Base-by-base conservation (phyloP, 1,284 basidiomycete species). In the Omphalotus olearius region DNA sequence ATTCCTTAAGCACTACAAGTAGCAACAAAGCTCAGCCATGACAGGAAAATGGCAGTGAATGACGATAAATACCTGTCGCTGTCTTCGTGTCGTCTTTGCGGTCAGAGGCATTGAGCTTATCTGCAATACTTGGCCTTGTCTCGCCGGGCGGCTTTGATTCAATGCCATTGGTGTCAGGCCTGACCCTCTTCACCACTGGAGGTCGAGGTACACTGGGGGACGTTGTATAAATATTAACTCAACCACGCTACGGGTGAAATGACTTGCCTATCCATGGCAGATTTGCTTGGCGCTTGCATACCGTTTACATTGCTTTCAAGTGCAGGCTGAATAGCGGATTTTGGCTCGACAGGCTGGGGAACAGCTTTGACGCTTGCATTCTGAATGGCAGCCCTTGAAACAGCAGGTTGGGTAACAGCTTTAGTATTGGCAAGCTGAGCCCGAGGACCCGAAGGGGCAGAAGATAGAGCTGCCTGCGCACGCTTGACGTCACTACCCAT, bases 121-220 rank as follows among this genome's bases (percentile, higher is more conserved):
- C 57, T 47, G 56, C 16, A 13, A 41, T 39, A 33, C 3, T 13
- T 33, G 30, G 30, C 3, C 53, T 48, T 20, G 47, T 16, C 5
- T 70, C 69, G 43, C 56, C 53, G 41, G 70, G 59, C 13, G 69
- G 68, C 35, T 68, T 72, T 2, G 76, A 73, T 53, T 70, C 71
- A 20, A 47, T 38, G n/a, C 61, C 67, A 51, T 69, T 73, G 36
- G 67, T 65, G 39, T 87, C 85, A 16, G 76, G 71, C 42, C 85
- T 72, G 14, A 88, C 74, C 54, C 88, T 73, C 64, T 80, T 87
- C 47, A 91, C 83, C 33, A 88, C 85, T 62, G 88, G 84, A 14
- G 88, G 88, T 44, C 86, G 71, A 13, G 85, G 86, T 49, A 89
- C 77, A 59, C 85, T 90, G 57, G 16, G 52, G 53, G 25, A 39